Evolutionary conservation across 176 grass and related monocot species (phyloP), one percentile per base, ranked within the genome.

Genomic region (Calamus simplicifolius): DNA sequence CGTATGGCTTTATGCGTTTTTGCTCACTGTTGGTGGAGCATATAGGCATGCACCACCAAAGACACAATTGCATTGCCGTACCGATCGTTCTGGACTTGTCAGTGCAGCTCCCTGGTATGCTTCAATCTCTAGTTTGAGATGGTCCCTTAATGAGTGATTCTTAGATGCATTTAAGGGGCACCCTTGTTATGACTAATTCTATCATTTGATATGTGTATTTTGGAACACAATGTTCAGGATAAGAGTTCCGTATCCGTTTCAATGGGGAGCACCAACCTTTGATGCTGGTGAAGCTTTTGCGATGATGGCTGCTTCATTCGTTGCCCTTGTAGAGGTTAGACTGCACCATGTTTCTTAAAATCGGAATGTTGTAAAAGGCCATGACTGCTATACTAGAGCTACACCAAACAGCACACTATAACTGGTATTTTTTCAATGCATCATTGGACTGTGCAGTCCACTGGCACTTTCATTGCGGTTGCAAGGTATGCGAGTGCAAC

Each of bases 271-370:
- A 67, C 94, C 94, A 60, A 83, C 76, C 30, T 98, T 98, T 59
- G 94, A 98, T 73, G 94, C 88, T 0, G 85, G 94, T 67, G 94
- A 98, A 81, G 94, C 94, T 67, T 98, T 98, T 82, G 94, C 94
- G 7, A 93, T 98, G 94, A 98, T 98, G 84, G 88, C 85, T 61
- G 94, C 94, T 76, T 93, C 94, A 56, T 93, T 98, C 68, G 88
- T 93, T 61, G 94, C 79, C 71, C 84, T 98, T 0, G 87, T 98
- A 64, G 94, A 98, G 94, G 94, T 92, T 61, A 18, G 18, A 1
- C 48, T n/a, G 55, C 56, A 63, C 27, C 48, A 23, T 71, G 18
- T 55, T 78, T 30, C 21, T 2, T 31, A 1, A 43, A 13, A 43
- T 43, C 0, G 1, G 35, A 10, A 43, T 43, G 8, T 10, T 43